Evolutionary conservation across 2,329 filamentous ascomycete genomes (phyloP).

Genomic region (Metarhizium album): DNA sequence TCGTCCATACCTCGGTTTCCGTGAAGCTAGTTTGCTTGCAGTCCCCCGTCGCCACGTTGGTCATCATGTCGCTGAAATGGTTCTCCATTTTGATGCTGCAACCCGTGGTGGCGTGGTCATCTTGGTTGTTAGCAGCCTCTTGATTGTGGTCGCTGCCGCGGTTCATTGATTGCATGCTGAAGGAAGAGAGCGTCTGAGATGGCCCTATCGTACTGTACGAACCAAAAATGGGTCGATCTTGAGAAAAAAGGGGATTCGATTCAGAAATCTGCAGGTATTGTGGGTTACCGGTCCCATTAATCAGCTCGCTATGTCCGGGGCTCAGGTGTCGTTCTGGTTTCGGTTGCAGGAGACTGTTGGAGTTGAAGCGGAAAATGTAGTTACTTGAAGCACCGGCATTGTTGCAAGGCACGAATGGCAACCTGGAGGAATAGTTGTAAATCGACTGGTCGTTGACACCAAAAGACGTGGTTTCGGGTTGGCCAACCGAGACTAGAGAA

Average conservation of each 20-base stretch:
- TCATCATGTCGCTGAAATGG: conserved; percentile 16
- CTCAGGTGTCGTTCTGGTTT: conserved; percentile 18
- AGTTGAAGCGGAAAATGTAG: conserved; percentile 17
- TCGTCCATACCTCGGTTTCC: conserved; percentile 7
- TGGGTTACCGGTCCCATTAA: conserved; percentile 11
- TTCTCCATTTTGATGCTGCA: conserved; percentile 16
- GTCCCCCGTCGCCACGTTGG: conserved; percentile 10
- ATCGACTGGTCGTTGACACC: conserved; percentile 20
- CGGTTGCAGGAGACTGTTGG: conserved; percentile 13
- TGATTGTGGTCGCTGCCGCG: conserved; percentile 11
- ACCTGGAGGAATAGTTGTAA: conserved; percentile 19
- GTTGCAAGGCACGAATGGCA: conserved; percentile 15
- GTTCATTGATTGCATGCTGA: conserved; percentile 22
- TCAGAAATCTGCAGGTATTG: conserved; percentile 19
- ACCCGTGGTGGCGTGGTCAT: conserved; percentile 4
- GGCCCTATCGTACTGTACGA: conserved; percentile 15
- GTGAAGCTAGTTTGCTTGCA: conserved; percentile 14
- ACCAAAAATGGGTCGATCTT: conserved; percentile 20
- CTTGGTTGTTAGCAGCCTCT: conserved; percentile 9
- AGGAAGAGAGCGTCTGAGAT: conserved; percentile 13
- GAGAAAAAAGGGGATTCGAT: conserved; percentile 22
- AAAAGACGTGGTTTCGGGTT: conserved; percentile 17
- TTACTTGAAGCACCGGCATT: conserved; percentile 15
- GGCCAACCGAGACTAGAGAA: conserved; percentile 13
- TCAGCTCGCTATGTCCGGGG: conserved; percentile 10